phyloP scores from a whole-genome alignment of 2,329 filamentous ascomycete genomes.

The Lecanosticta acicola region DNA sequence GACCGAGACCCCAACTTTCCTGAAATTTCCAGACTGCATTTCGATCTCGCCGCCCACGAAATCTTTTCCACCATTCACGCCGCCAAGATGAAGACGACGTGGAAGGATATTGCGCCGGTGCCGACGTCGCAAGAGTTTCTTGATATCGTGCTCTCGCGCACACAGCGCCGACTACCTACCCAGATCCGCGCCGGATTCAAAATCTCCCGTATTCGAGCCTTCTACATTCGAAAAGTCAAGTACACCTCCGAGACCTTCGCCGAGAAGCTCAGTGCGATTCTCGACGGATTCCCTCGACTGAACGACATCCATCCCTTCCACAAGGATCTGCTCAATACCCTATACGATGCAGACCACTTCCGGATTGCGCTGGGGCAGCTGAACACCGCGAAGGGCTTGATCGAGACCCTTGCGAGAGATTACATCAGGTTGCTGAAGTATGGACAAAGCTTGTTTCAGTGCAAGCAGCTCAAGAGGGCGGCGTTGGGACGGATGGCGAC shows the following conservation, averaged over 20 bases:
- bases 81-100: slow-evolving; percentile 52
- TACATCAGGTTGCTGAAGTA: slow-evolving; percentile 97
- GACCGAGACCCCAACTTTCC: too few relatives aligned
- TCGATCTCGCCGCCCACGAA: too few relatives aligned
- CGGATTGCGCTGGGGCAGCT: slow-evolving; percentile 93
- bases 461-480: slow-evolving; percentile 96
- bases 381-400: slow-evolving; percentile 90
- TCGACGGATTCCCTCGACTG: slow-evolving; percentile 87
- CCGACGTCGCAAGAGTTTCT: slow-evolving; percentile 93
- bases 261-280: slow-evolving; percentile 85
- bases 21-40: too few relatives aligned
- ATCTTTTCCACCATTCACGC: too few relatives aligned
- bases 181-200: slow-evolving; percentile 96
- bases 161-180: slow-evolving; percentile 85
- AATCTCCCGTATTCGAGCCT: slow-evolving; percentile 86
- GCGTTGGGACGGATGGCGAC: slow-evolving; percentile 97
- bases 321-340: slow-evolving; percentile 87
- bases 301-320: slow-evolving; percentile 95
- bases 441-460: slow-evolving; percentile 93
- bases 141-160: slow-evolving; percentile 92
- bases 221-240: slow-evolving; percentile 98
- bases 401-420: slow-evolving; percentile 92
- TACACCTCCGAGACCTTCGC: slow-evolving; percentile 95
- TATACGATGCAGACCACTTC: slow-evolving; percentile 98
- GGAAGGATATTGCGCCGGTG: slow-evolving; percentile 49